Conservation (phyloP, 83 land plant species). For the Larix sibirica region DNA sequence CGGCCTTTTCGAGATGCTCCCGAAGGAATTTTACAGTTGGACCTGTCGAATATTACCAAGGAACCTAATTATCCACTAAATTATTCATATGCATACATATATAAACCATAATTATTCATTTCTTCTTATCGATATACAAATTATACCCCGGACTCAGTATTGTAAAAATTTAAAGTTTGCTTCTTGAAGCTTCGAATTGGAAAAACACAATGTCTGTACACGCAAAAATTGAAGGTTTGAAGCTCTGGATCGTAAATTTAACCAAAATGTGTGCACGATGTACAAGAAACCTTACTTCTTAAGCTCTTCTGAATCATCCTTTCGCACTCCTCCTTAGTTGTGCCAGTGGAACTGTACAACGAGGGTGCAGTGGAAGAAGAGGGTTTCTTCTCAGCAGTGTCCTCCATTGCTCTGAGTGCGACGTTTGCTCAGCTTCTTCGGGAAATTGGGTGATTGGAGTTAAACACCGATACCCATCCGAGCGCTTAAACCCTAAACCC, state of each 20-base stretch:
- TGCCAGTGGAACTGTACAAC: conserved; percentile 15
- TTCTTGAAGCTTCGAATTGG: neutral
- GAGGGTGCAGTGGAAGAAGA: neutral
- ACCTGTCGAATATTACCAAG: neutral
- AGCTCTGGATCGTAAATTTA: neutral
- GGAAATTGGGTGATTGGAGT: too few relatives aligned
- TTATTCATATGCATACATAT: neutral
- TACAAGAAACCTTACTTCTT: conserved; percentile 24
- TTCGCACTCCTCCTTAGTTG: conserved; percentile 41
- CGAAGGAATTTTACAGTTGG: conserved; percentile 85
- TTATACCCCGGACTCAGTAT: neutral
- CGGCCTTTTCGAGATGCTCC: conserved; percentile 76
- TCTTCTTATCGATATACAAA: neutral
- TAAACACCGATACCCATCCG: too few relatives aligned
- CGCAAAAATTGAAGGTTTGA: neutral
- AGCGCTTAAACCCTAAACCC: too few relatives aligned
- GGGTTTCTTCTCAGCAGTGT: neutral
- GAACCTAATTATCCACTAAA: neutral
- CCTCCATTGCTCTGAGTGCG: neutral
- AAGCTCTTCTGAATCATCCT: conserved; percentile 43
- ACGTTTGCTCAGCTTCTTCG: neutral
- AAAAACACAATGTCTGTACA: neutral
- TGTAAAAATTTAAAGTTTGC: neutral
- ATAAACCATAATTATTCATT: neutral
- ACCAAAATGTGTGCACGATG: neutral